Conservation (phyloP, 2,329 filamentous ascomycete genomes). For the Trichoderma sp. region DNA sequence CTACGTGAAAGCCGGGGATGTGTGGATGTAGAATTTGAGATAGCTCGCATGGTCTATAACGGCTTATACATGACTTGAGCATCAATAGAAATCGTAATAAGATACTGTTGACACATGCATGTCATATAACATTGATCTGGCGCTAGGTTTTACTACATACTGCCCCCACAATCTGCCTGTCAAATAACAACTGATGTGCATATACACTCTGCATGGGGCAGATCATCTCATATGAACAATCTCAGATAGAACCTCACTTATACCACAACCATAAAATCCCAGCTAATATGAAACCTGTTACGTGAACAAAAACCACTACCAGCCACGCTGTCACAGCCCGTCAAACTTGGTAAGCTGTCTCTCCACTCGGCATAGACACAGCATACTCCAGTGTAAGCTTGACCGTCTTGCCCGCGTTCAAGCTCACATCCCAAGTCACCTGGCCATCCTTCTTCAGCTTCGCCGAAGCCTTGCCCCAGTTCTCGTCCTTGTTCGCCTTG, state of each 20-base stretch:
- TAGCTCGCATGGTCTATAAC: neutral
- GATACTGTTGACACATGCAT: too few relatives aligned
- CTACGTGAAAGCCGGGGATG: neutral
- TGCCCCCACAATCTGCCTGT: neutral
- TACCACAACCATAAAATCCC: neutral
- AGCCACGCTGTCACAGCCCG: neutral
- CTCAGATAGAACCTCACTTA: neutral
- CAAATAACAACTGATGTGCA: neutral
- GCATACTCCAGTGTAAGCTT: constrained; percentile 61
- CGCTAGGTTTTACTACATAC: neutral
- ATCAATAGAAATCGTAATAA: neutral
- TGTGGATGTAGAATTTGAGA: neutral
- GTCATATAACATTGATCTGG: neutral
- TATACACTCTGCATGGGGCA: neutral
- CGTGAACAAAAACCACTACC: neutral
- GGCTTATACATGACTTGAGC: neutral
- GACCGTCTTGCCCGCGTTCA: constrained; percentile 57
- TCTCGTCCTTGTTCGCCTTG: constrained; percentile 28
- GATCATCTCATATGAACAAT: neutral
- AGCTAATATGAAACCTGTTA: neutral
- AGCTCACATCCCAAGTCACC: constrained; percentile 55
- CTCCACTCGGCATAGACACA: constrained; percentile 53
- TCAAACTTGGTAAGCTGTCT: constrained; percentile 32
- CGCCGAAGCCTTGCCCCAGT: constrained; percentile 54
- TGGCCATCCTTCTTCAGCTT: constrained; percentile 56